Percentiles rank a stretch among this genome's conserved stretches.
These are phyloP conservation scores for Epichloe festucae DNA, from an alignment of 2,329 filamentous ascomycete species.

Conservation along the genomic window DNA sequence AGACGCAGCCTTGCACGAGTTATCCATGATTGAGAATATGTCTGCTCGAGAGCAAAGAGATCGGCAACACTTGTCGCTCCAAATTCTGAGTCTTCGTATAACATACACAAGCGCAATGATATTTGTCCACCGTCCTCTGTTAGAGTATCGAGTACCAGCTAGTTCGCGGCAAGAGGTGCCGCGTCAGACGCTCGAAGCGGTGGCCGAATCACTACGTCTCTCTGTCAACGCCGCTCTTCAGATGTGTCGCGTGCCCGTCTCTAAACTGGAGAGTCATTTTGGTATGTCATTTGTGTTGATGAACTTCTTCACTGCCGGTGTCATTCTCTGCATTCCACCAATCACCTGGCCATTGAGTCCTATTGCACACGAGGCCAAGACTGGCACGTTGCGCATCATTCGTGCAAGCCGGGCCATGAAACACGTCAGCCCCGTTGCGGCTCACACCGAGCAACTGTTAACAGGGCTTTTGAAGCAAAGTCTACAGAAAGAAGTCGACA, in stretches of 20 bases:
- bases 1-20: not conserved
- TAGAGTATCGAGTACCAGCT: constrained; percentile 2
- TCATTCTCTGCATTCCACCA: constrained; percentile 17
- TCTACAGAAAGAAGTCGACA: constrained; percentile 2
- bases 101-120: constrained; percentile 2
- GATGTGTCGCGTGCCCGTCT: constrained; percentile 15
- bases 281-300: constrained; percentile 9
- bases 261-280: constrained; percentile 14
- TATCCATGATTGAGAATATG: not conserved
- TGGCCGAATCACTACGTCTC: constrained; percentile 12
- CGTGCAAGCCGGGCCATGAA: constrained; percentile 11
- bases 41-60: not conserved
- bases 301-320: constrained; percentile 11
- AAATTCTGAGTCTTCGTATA: not conserved
- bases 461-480: constrained; percentile 2
- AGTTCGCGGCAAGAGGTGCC: constrained; percentile 2
- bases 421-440: not conserved
- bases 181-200: constrained; percentile 9
- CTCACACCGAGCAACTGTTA: constrained; percentile 2
- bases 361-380: constrained; percentile 16
- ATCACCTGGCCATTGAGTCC: constrained; percentile 15
- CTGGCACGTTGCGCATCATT: constrained; percentile 17
- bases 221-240: constrained; percentile 16
- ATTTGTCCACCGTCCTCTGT: constrained; percentile 3
- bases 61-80: constrained; percentile 1